These are phyloP conservation scores for Paspalum vaginatum DNA, from an alignment of 176 grass and related monocot species.

Conservation along the genomic window DNA sequence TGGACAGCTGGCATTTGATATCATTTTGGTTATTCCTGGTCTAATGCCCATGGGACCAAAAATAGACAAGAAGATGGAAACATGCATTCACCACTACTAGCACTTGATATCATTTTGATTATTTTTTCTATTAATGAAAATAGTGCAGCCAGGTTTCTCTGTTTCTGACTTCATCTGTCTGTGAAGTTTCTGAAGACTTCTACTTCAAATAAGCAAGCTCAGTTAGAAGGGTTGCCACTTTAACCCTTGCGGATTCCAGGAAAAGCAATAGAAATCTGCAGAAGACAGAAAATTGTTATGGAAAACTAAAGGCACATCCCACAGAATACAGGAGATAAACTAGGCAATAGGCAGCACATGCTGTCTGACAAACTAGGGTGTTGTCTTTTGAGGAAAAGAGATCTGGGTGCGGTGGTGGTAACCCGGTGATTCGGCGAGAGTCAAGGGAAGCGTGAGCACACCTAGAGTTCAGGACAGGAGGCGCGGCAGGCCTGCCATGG, in stretches of 20 bases:
- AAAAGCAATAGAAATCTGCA: constrained; percentile 89
- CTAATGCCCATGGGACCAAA: constrained; percentile 13
- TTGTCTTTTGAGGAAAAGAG: no score
- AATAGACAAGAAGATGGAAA: constrained; percentile 15
- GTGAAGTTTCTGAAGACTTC: constrained; percentile 64
- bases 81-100: constrained; percentile 66
- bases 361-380: background rate
- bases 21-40: background rate
- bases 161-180: constrained; percentile 64
- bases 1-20: constrained; percentile 32
- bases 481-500: no score
- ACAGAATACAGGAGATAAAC: constrained; percentile 37
- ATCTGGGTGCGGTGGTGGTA: no score
- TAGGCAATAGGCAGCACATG: constrained; percentile 73
- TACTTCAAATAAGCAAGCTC: constrained; percentile 94
- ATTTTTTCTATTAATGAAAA: constrained; percentile 95
- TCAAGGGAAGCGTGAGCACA: no score
- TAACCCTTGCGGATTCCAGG: constrained; percentile 84
- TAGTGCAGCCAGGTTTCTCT: constrained; percentile 74
- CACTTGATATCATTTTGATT: constrained; percentile 85
- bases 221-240: constrained; percentile 83
- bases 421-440: no score
- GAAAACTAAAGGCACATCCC: constrained; percentile 23
- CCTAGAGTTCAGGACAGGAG: no score
- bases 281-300: constrained; percentile 33